A percentile compares a stretch with the other conserved stretches of the same genome.
Evolutionary conservation across 129 eudicot species (phyloP).

Genomic region (Flaveria robusta): DNA sequence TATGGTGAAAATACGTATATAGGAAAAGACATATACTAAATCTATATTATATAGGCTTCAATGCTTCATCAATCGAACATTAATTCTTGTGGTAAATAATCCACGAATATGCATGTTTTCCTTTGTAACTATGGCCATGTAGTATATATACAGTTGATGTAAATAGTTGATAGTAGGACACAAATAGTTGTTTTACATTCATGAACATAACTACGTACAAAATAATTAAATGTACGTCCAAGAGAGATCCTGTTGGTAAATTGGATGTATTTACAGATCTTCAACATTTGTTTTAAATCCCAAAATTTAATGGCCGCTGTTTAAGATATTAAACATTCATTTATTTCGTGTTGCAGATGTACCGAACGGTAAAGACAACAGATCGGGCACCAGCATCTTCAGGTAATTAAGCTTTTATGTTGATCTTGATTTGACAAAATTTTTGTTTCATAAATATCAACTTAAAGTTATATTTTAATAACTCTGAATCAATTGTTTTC

Average conservation of each 20-base stretch:
- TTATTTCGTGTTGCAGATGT: constrained; percentile 64
- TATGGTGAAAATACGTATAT: constrained; percentile 22
- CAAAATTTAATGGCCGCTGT: background rate
- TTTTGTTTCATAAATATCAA: constrained; percentile 1
- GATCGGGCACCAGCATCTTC: constrained; percentile 91
- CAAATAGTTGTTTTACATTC: no score
- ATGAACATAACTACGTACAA: background rate
- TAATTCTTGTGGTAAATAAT: background rate
- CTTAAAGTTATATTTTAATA: constrained; percentile 7
- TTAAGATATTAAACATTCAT: background rate
- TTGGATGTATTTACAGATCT: background rate
- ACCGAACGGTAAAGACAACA: constrained; percentile 92
- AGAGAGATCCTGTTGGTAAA: no score
- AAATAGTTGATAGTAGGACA: no score
- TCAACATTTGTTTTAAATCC: background rate
- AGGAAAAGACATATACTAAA: background rate
- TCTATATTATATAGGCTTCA: background rate
- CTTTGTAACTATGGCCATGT: background rate
- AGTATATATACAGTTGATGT: no score
- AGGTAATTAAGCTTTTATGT: constrained; percentile 42
- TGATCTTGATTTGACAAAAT: background rate
- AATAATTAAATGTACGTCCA: no score
- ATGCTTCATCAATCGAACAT: background rate
- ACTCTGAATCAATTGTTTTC: background rate
- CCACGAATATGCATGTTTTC: background rate